These are phyloP conservation scores for Rubia tinctorum DNA, from an alignment of 305 asterid genomes.

Conservation along the genomic window DNA sequence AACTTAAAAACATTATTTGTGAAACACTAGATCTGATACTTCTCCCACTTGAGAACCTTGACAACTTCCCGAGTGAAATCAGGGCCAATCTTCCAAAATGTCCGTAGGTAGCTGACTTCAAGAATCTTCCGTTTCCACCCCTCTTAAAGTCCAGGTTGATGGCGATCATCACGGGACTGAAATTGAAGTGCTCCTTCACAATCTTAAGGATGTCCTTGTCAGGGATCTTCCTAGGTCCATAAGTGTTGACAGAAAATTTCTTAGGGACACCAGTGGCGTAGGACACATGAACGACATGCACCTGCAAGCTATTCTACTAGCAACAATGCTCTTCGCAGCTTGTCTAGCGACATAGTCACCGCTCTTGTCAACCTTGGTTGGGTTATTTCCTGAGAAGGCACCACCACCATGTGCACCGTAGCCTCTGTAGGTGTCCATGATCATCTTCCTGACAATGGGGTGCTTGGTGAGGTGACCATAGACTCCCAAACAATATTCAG, in stretches of 20 bases:
- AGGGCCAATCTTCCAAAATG: slow-evolving; percentile 44
- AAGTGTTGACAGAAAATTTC: slow-evolving; percentile 45
- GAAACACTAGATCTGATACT: no score
- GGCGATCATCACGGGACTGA: slow-evolving; percentile 48
- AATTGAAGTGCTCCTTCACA: slow-evolving; percentile 45
- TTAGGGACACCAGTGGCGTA: slow-evolving; percentile 54
- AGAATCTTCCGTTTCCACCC: slow-evolving; percentile 45
- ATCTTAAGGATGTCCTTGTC: slow-evolving; percentile 41
- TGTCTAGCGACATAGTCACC: slow-evolving; percentile 50
- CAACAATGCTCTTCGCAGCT: slow-evolving; percentile 47
- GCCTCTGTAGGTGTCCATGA: slow-evolving; percentile 47
- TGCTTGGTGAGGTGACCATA: slow-evolving; percentile 49
- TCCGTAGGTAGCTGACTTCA: slow-evolving; percentile 52
- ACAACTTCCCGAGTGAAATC: slow-evolving; percentile 52
- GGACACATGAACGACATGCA: slow-evolving; percentile 49
- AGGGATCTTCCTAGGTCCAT: slow-evolving; percentile 48
- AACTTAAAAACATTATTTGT: no score
- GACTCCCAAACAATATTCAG: slow-evolving; percentile 53
- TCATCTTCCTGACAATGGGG: slow-evolving; percentile 54
- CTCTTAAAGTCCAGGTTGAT: slow-evolving; percentile 47
- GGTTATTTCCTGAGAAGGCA: slow-evolving; percentile 53
- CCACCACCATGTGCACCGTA: slow-evolving; percentile 61
- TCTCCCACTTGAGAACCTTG: slow-evolving; percentile 45
- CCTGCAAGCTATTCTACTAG: slow-evolving; percentile 43
- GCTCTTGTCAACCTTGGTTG: slow-evolving; percentile 52